phyloP scores from a whole-genome alignment of 169 alveolate genomes.

The Plasmodium vivax region DNA sequence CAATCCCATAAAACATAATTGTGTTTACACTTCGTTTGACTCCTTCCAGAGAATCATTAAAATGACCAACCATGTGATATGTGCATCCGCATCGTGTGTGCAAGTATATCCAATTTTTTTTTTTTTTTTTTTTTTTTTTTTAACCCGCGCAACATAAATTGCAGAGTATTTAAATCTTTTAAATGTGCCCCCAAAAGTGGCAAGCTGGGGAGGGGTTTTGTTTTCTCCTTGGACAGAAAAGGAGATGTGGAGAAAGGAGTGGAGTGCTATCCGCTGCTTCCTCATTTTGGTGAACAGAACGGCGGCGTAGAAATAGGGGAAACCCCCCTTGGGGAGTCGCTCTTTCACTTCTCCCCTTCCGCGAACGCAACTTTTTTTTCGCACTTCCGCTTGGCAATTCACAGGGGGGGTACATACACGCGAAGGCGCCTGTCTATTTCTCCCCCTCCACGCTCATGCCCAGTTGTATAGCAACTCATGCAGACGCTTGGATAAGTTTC shows the following conservation, averaged over 20 bases:
- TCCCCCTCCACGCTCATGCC: background rate
- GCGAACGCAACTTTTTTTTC: background rate
- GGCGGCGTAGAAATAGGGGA: background rate
- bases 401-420: background rate
- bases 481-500: background rate
- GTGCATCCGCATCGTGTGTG: background rate
- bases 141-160: background rate
- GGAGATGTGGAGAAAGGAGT: background rate
- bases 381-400: background rate
- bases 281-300: background rate
- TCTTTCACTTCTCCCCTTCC: background rate
- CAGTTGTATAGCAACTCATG: background rate
- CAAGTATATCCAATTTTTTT: constrained; percentile 1
- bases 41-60: background rate
- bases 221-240: background rate
- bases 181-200: background rate
- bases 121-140: background rate
- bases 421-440: background rate
- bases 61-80: background rate
- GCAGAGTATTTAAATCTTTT: background rate
- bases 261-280: background rate
- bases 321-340: background rate
- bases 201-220: background rate
- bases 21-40: background rate
- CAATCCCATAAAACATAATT: background rate